Conservation (phyloP, 163 green algal species). For the Botryococcus braunii region DNA sequence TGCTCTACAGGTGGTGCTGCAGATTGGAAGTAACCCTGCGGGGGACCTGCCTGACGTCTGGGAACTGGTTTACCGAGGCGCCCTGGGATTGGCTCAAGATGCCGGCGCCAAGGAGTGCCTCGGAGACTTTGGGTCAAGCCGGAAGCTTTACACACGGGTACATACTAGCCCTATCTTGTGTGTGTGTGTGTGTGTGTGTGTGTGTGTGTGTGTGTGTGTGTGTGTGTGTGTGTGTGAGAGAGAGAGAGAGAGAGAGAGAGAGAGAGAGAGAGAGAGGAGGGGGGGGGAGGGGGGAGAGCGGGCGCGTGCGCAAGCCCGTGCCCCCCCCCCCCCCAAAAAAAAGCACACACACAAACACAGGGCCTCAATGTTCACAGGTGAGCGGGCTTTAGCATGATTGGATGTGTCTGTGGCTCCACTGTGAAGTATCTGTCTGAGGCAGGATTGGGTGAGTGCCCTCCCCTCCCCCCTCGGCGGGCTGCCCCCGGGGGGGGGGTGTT, state of each 20-base stretch:
- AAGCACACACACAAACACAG: too few species aligned
- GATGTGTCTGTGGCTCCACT: too few species aligned
- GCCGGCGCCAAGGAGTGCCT: constrained; percentile 40
- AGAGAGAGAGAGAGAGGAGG: too few species aligned
- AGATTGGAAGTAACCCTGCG: not conserved
- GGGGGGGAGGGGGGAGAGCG: too few species aligned
- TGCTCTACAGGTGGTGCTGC: not conserved
- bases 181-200: not conserved
- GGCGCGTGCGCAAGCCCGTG: too few species aligned
- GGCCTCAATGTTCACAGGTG: too few species aligned
- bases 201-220: not conserved
- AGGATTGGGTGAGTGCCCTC: too few species aligned
- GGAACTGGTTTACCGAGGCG: constrained; percentile 22
- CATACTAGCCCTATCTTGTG: not conserved
- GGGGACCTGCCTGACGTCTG: constrained; percentile 30
- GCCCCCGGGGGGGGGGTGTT: too few species aligned
- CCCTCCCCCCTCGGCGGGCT: too few species aligned
- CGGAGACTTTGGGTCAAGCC: constrained; percentile 9
- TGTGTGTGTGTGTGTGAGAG: not conserved
- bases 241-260: not conserved
- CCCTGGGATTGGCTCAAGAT: constrained; percentile 19
- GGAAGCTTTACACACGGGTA: constrained; percentile 16
- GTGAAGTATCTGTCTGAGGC: too few species aligned
- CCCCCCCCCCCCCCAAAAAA: too few species aligned
- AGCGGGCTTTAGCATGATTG: too few species aligned